Evolutionary conservation across 768 basidiomycete species (phyloP), one percentile per base, ranked within the genome.

Genomic region (Lactifluus rugatus): DNA sequence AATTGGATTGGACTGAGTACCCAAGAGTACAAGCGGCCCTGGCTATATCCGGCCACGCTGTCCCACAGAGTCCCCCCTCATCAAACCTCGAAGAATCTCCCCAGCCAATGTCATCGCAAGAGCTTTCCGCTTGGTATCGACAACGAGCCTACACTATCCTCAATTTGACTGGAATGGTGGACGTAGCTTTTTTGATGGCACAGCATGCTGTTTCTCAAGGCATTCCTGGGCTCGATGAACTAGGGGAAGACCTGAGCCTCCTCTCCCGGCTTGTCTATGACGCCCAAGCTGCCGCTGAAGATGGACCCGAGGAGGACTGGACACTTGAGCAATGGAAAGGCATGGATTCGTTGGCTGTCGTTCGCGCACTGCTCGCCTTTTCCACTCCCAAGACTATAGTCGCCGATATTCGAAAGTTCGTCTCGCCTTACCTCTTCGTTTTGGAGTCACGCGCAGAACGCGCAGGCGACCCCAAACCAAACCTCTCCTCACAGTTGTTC

Each of bases 381-480:
- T 88, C 93, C 5, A 82, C 82, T 2, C 75, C 86, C 3, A 75
- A 78, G 2, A 80, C 80, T 17, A 66, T 98, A 19, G 78, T 83
- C 2, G 69, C 70, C 45, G 85, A 93, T 64, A 83, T 98, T 42
- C 73, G 77, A 23, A 79, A 77, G 31, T 83, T 96, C 36, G 89
- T 95, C 36, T 77, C 93, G 71, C 95, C 95, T 2, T 99, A 96
- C 69, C 80, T 98, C 0, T 94, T 87, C 64, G 92, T 97, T 23
- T 77, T 98, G 28, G 93, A 97, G 70, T 79, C 91, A 21, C 84
- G 87, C 21, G 82, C 85, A 46, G 94, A 98, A 71, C 85, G 94
- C 23, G 72, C 80, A 16, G 90, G 91, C 16, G 67, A 70, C 10
- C 82, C 89, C 0, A 87, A 93, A 68, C 77, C 83, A 16, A 68